Conservation (phyloP, 1,139 yeast species). For the Oligophagozyma castellii region DNA sequence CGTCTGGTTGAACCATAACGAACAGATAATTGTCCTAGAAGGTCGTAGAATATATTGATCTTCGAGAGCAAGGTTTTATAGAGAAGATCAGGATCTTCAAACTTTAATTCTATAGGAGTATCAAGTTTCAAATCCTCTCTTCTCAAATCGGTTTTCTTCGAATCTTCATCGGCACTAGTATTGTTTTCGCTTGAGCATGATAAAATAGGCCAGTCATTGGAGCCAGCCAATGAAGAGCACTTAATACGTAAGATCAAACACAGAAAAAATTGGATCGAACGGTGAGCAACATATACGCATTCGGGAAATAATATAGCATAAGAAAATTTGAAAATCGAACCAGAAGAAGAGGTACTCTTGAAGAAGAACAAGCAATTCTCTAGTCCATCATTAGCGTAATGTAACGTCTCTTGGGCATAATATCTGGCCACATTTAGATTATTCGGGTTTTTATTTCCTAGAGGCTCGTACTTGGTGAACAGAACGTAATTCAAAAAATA, state of each 20-base stretch:
- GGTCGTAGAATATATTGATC: conserved; percentile 26
- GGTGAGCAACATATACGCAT: conserved; percentile 34
- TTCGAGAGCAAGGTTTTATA: conserved; percentile 26
- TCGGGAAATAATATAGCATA: conserved; percentile 33
- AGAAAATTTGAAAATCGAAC: conserved; percentile 28
- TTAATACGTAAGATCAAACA: conserved; percentile 34
- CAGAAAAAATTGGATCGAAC: conserved; percentile 38
- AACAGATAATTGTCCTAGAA: conserved; percentile 26
- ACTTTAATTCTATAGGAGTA: conserved; percentile 4
- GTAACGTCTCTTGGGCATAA: conserved; percentile 29
- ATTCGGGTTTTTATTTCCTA: conserved; percentile 27
- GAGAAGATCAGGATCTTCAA: conserved; percentile 22
- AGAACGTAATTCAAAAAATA: conserved; percentile 35
- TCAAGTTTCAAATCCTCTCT: conserved; percentile 1
- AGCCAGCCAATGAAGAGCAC: conserved; percentile 29
- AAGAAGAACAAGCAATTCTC: conserved; percentile 28
- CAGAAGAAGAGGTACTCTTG: conserved; percentile 16
- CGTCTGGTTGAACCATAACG: conserved; percentile 45
- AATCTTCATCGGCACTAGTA: conserved; percentile 12
- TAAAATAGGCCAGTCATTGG: conserved; percentile 17
- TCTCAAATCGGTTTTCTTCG: too few species aligned
- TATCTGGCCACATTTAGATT: conserved; percentile 24
- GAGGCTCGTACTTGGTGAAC: conserved; percentile 32
- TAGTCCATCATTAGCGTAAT: conserved; percentile 29
- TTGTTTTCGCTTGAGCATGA: conserved; percentile 6